These are phyloP conservation scores for Inosperma sp. DNA, from an alignment of 768 basidiomycete species.

Conservation along the genomic window DNA sequence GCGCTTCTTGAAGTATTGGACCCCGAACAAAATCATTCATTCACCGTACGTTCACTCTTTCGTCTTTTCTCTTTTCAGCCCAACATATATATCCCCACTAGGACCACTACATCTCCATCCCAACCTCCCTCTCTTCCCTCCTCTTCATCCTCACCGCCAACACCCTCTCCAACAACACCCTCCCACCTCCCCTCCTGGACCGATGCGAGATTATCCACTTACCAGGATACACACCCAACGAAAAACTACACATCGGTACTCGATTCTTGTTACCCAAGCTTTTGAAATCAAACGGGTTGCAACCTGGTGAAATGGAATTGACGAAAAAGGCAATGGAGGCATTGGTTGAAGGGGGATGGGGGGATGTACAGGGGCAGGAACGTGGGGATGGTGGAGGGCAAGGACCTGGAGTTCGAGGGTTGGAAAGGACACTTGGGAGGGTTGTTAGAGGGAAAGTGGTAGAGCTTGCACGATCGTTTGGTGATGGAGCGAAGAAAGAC, in stretches of 20 bases:
- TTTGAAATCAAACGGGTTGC: conserved; percentile 70
- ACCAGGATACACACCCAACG: conserved; percentile 67
- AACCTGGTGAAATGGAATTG: conserved; percentile 54
- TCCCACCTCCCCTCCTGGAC: conserved; percentile 82
- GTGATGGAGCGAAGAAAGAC: conserved; percentile 30
- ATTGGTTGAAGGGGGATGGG: conserved; percentile 83
- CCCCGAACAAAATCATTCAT: conserved; percentile 86
- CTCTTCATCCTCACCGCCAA: conserved; percentile 94
- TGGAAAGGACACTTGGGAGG: conserved; percentile 82
- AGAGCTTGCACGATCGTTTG: conserved; percentile 73
- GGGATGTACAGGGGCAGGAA: too few species aligned
- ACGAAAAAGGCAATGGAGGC: conserved; percentile 66
- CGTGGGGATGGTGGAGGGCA: too few species aligned
- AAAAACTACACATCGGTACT: conserved; percentile 83
- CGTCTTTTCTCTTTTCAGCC: background rate
- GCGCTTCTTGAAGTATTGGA: conserved; percentile 89
- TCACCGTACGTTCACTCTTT: conserved; percentile 65
- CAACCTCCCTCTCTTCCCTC: conserved; percentile 81
- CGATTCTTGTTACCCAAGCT: conserved; percentile 90
- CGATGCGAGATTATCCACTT: conserved; percentile 86
- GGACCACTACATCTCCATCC: conserved; percentile 91
- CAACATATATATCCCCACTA: conserved; percentile 23
- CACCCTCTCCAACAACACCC: conserved; percentile 81
- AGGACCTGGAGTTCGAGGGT: conserved; percentile 87
- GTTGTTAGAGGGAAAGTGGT: conserved; percentile 93